These are phyloP conservation scores for Sugiyamaella neomexicana DNA, from an alignment of 1,139 yeast species.

Conservation along the genomic window DNA sequence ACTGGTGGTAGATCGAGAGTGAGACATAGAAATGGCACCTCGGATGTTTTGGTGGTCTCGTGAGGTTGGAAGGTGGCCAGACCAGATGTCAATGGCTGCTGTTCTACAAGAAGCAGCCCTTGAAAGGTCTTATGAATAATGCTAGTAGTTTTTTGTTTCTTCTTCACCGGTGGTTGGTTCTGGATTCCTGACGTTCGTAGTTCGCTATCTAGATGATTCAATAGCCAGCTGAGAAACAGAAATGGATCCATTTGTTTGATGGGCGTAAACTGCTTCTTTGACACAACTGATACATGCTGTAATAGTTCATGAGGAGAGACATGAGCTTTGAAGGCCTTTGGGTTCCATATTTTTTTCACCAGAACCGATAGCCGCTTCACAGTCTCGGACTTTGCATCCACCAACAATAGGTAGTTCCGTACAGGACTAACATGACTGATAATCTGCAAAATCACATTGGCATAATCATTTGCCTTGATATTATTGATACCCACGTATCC, in stretches of 20 bases:
- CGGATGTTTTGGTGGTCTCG: constrained; percentile 16
- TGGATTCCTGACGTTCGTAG: constrained; percentile 30
- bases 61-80: not conserved
- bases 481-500: constrained; percentile 70
- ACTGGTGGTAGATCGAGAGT: constrained; percentile 59
- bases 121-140: constrained; percentile 46
- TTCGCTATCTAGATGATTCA: constrained; percentile 50
- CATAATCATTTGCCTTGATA: constrained; percentile 51
- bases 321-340: constrained; percentile 56
- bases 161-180: not conserved
- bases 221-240: constrained; percentile 57
- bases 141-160: constrained; percentile 23
- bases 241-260: constrained; percentile 52
- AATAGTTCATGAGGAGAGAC: constrained; percentile 68
- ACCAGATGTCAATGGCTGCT: constrained; percentile 26
- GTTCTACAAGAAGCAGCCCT: constrained; percentile 51
- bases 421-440: constrained; percentile 56
- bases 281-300: constrained; percentile 47
- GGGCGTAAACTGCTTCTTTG: constrained; percentile 48
- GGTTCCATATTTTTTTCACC: constrained; percentile 64
- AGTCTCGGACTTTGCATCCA: constrained; percentile 32
- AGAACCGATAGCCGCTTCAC: constrained; percentile 46
- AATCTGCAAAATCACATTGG: constrained; percentile 58
- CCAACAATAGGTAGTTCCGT: constrained; percentile 52
- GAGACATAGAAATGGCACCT: constrained; percentile 57